Conservation (phyloP, 768 basidiomycete species). For the Cyclocybe aegerita region DNA sequence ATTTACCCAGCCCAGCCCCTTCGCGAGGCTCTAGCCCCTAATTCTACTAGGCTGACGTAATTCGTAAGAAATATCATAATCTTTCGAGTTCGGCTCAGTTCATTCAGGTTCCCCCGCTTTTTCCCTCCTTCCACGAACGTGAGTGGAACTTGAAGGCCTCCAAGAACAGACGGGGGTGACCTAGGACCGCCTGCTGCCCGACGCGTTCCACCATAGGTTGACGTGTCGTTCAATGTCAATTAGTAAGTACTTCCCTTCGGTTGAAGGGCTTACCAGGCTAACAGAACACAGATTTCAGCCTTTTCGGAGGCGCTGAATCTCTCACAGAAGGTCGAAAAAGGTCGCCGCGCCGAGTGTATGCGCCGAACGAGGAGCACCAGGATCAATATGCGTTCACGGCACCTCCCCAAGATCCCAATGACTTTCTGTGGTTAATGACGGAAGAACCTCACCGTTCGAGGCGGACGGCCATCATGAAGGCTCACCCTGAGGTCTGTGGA, state of each 20-base stretch:
- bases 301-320: constrained; percentile 83
- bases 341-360: constrained; percentile 50
- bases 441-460: constrained; percentile 95
- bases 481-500: constrained; percentile 79
- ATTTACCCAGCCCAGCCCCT: too few species aligned
- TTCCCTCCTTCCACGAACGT: too few species aligned
- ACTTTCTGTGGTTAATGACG: constrained; percentile 96
- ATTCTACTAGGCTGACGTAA: too few species aligned
- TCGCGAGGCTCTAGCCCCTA: too few species aligned
- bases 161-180: too few species aligned
- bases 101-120: too few species aligned
- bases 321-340: constrained; percentile 51
- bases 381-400: constrained; percentile 40
- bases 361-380: constrained; percentile 35
- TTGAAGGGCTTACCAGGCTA: neutral
- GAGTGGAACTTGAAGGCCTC: too few species aligned
- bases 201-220: too few species aligned
- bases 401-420: constrained; percentile 73
- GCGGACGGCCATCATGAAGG: constrained; percentile 87
- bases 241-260: neutral
- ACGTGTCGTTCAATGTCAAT: constrained; percentile 5
- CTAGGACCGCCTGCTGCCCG: too few species aligned
- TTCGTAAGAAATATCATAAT: too few species aligned
- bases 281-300: constrained; percentile 64
- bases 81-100: too few species aligned